Percentiles rank a stretch among this genome's conserved stretches.
Evolutionary conservation across 2,329 filamentous ascomycete genomes (phyloP).

Genomic region (Calonectria hawksworthii): DNA sequence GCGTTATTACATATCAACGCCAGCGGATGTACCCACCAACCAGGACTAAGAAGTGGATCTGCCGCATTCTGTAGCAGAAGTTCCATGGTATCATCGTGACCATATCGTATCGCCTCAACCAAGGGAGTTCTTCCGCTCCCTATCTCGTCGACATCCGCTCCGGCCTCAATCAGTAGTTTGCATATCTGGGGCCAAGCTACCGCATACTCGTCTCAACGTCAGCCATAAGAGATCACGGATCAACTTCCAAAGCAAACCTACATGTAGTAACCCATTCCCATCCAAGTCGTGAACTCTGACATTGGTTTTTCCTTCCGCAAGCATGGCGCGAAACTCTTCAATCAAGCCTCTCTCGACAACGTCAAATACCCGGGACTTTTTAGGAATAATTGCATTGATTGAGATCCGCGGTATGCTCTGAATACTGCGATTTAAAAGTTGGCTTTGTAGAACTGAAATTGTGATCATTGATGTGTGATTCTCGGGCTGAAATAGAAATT

Average conservation of each 20-base stretch:
- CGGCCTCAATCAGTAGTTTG: background rate
- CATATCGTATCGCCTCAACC: too few species aligned
- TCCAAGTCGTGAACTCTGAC: background rate
- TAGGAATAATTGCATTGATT: background rate
- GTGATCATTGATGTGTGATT: background rate
- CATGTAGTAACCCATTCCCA: background rate
- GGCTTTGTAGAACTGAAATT: background rate
- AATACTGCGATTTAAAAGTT: background rate
- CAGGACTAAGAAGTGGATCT: background rate
- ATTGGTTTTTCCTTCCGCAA: background rate
- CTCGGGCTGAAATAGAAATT: too few species aligned
- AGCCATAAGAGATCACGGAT: too few species aligned
- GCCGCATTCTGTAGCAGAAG: background rate
- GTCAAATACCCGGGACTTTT: background rate
- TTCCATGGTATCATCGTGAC: too few species aligned
- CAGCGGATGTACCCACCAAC: background rate
- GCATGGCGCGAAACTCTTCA: background rate
- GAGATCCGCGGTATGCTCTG: background rate
- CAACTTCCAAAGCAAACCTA: background rate
- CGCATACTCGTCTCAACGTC: background rate
- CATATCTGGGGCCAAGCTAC: background rate
- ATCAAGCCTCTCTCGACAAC: background rate
- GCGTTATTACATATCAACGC: background rate
- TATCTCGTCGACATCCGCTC: background rate
- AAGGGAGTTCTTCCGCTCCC: too few species aligned